Conservation (phyloP, 1,284 basidiomycete species). For the Apiotrichum mycotoxinovorans region DNA sequence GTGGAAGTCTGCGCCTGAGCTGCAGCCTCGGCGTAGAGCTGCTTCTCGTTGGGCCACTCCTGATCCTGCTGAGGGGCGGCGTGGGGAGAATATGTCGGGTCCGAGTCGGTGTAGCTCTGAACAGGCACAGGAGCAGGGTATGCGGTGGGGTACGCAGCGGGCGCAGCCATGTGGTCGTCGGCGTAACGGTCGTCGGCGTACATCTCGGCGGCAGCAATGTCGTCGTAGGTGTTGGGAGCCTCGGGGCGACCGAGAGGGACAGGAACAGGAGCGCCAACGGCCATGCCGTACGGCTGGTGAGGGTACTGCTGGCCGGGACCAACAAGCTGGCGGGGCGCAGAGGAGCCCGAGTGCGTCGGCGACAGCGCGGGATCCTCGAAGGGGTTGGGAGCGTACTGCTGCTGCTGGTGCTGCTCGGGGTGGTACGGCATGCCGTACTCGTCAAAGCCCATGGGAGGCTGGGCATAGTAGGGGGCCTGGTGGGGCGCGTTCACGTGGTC, state of each 20-base stretch:
- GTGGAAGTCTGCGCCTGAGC: background rate
- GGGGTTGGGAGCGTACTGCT: constrained; percentile 5
- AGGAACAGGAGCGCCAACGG: constrained; percentile 23
- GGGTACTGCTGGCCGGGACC: constrained; percentile 25
- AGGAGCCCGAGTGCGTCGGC: constrained; percentile 17
- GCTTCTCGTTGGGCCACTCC: background rate
- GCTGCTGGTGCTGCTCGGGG: background rate
- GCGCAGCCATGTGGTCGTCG: constrained; percentile 15
- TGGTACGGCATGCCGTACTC: constrained; percentile 2
- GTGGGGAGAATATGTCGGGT: constrained; percentile 20
- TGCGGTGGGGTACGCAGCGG: background rate
- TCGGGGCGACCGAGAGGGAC: constrained; percentile 41
- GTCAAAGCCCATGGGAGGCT: background rate
- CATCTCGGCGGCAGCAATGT: constrained; percentile 35
- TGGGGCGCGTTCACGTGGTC: background rate
- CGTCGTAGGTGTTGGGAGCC: constrained; percentile 30
- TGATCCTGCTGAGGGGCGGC: background rate
- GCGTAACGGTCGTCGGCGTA: constrained; percentile 25
- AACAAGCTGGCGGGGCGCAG: constrained; percentile 34
- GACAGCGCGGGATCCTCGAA: constrained; percentile 8
- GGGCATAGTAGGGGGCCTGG: background rate
- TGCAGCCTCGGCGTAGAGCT: background rate
- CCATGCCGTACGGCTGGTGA: background rate
- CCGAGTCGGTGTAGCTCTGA: constrained; percentile 10
- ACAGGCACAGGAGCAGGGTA: background rate